Conservation (phyloP, 2,329 filamentous ascomycete species). For the Neonectria coccinea region DNA sequence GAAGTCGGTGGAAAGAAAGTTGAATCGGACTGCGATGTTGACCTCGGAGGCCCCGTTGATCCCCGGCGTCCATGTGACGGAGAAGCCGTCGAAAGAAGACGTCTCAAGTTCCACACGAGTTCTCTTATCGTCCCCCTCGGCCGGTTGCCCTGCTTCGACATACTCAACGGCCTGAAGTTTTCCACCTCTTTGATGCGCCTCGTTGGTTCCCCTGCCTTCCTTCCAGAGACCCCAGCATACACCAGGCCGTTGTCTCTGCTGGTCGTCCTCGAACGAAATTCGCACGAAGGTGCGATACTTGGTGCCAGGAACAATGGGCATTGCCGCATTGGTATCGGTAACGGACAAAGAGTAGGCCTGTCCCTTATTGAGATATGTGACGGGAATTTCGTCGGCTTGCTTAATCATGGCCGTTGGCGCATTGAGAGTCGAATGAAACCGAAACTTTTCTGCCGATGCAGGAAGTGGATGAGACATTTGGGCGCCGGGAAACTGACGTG, state of each 20-base stretch:
- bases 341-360: conserved; percentile 92
- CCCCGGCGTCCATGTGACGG: conserved; percentile 86
- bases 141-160: conserved; percentile 74
- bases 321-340: conserved; percentile 76
- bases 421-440: conserved; percentile 89
- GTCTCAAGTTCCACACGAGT: conserved; percentile 77
- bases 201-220: conserved; percentile 93
- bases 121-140: conserved; percentile 72
- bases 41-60: conserved; percentile 78
- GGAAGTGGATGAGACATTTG: conserved; percentile 61
- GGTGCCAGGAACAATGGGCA: conserved; percentile 69
- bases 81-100: conserved; percentile 93
- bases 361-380: conserved; percentile 98
- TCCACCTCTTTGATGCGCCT: conserved; percentile 92
- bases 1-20: conserved; percentile 98
- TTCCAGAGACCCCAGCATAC: conserved; percentile 94
- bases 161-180: conserved; percentile 96
- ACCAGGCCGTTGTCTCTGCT: conserved; percentile 85
- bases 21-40: conserved; percentile 92
- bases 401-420: conserved; percentile 97
- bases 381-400: conserved; percentile 87
- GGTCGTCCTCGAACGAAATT: conserved; percentile 97
- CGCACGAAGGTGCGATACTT: conserved; percentile 91
- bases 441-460: conserved; percentile 77
- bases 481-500: conserved; percentile 60